These are phyloP conservation scores for Fraxinus albicans DNA, from an alignment of 305 asterid species.

Conservation along the genomic window DNA sequence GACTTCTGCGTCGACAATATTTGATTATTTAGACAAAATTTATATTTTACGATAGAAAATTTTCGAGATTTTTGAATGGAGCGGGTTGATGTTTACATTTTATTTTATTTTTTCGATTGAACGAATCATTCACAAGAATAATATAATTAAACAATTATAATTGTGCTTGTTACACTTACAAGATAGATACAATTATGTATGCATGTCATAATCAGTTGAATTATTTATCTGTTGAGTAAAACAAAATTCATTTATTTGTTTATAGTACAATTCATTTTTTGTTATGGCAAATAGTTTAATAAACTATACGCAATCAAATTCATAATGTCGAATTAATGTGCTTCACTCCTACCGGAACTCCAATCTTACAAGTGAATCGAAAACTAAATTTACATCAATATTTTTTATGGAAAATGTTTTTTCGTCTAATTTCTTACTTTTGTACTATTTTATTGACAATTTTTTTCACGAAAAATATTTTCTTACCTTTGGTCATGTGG, in stretches of 20 bases:
- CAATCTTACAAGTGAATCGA: too few species aligned
- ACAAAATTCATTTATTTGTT: not conserved
- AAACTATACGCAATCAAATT: not conserved
- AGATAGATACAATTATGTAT: not conserved
- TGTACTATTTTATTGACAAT: too few species aligned
- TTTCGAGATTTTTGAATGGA: not conserved
- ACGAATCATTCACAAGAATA: not conserved
- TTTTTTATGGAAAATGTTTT: too few species aligned
- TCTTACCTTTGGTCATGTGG: too few species aligned
- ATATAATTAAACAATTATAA: not conserved
- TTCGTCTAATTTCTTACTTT: too few species aligned
- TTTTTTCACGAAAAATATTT: too few species aligned
- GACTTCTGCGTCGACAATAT: not conserved
- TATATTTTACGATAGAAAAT: not conserved
- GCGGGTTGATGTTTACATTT: not conserved
- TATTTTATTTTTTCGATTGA: not conserved
- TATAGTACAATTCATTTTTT: not conserved
- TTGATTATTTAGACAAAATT: not conserved
- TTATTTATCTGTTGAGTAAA: not conserved
- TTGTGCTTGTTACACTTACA: not conserved
- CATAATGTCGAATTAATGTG: not conserved
- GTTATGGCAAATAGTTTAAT: not conserved
- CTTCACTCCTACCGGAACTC: too few species aligned
- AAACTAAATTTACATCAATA: too few species aligned
- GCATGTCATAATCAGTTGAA: not conserved